These are phyloP conservation scores for Colletotrichum brevisporum DNA, from an alignment of 2,329 filamentous ascomycete species.

Conservation along the genomic window DNA sequence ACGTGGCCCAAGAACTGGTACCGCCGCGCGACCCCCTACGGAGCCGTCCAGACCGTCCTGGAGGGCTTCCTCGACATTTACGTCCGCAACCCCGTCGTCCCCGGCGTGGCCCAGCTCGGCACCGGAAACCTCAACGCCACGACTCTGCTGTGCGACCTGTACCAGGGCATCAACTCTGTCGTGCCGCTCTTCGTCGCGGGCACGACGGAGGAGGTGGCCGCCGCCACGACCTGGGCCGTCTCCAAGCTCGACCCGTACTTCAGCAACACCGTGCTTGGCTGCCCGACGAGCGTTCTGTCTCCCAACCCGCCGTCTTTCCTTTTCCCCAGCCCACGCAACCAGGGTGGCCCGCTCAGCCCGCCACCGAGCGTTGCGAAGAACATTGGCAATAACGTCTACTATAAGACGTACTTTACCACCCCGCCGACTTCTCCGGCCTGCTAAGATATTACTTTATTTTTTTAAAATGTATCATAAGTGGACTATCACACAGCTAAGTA, in stretches of 20 bases:
- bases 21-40: slow-evolving; percentile 33
- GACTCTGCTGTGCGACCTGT: slow-evolving; percentile 25
- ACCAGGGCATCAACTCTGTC: slow-evolving; percentile 24
- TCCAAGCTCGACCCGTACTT: slow-evolving; percentile 35
- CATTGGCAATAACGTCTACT: slow-evolving; percentile 28
- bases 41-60: slow-evolving; percentile 13
- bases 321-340: not conserved
- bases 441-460: not conserved
- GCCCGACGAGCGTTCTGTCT: slow-evolving; percentile 18
- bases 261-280: slow-evolving; percentile 20
- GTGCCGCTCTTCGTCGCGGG: slow-evolving; percentile 29
- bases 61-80: slow-evolving; percentile 24
- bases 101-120: slow-evolving; percentile 14
- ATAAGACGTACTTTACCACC: slow-evolving; percentile 28
- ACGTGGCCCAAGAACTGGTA: slow-evolving; percentile 38
- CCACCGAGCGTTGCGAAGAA: slow-evolving; percentile 23
- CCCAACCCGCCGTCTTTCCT: slow-evolving; percentile 17
- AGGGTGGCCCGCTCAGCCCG: slow-evolving; percentile 28
- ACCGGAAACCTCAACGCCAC: slow-evolving; percentile 29
- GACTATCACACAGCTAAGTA: no score
- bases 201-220: slow-evolving; percentile 20
- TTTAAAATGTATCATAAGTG: no score
- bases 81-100: slow-evolving; percentile 22
- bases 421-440: slow-evolving; percentile 24
- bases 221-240: slow-evolving; percentile 19